These are phyloP conservation scores for Syzygium jambos DNA, from an alignment of 345 rosid species.

Conservation along the genomic window DNA sequence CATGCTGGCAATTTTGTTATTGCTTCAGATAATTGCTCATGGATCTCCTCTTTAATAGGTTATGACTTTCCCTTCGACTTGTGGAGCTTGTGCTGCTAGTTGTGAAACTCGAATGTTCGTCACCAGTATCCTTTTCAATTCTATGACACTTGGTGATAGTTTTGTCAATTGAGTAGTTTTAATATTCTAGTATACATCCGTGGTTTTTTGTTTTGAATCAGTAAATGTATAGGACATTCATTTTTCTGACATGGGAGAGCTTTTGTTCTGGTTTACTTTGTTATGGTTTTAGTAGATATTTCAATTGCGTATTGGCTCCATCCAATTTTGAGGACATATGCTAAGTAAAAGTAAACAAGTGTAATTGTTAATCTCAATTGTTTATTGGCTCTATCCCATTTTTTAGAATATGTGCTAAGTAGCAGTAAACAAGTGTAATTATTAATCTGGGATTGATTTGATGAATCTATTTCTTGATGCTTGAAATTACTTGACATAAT, in stretches of 20 bases:
- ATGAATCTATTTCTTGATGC: neutral
- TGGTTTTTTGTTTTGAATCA: neutral
- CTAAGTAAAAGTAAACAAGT: neutral
- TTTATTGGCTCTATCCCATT: neutral
- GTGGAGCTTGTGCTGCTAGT: slow-evolving; percentile 34
- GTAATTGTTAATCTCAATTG: neutral
- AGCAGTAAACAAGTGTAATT: neutral
- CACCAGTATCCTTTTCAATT: slow-evolving; percentile 43
- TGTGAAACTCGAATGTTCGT: slow-evolving; percentile 59
- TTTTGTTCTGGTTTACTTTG: neutral
- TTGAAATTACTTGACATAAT: neutral
- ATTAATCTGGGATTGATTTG: neutral
- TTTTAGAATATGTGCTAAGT: neutral
- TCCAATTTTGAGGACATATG: neutral
- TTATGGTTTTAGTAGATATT: neutral
- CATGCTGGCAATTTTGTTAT: neutral
- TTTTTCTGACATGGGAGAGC: neutral
- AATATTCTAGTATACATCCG: neutral
- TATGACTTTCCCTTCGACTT: slow-evolving; percentile 57
- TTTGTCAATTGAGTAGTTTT: neutral
- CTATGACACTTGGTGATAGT: neutral
- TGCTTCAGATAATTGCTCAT: neutral
- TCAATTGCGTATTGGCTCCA: neutral
- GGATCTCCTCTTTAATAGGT: slow-evolving; percentile 19
- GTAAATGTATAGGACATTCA: neutral